phyloP scores from a whole-genome alignment of 208 protist species.

The Leishmania tarentolae region DNA sequence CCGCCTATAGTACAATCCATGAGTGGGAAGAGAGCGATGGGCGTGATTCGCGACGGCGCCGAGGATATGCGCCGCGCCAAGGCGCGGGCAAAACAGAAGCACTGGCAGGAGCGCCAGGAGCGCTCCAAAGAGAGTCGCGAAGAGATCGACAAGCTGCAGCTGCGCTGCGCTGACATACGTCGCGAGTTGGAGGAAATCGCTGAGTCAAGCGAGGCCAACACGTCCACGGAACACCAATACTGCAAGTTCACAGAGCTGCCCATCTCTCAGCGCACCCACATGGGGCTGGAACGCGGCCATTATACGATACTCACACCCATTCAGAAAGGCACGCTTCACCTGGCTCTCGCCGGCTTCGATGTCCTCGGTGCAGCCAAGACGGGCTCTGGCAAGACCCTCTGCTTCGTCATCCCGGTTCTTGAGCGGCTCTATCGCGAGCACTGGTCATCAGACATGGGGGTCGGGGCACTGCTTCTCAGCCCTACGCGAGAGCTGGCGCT shows the following conservation, averaged over 20 bases:
- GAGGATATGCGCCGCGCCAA: constrained; percentile 52
- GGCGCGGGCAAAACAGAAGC: constrained; percentile 51
- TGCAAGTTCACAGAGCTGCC: constrained; percentile 89
- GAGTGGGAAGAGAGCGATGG: constrained; percentile 10
- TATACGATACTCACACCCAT: constrained; percentile 97
- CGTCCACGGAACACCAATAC: constrained; percentile 37
- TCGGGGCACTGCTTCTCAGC: constrained; percentile 97
- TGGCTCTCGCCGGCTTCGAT: constrained; percentile 95
- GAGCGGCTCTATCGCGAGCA: constrained; percentile 92
- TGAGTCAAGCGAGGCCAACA: constrained; percentile 53
- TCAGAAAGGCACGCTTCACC: constrained; percentile 94
- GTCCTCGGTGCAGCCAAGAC: constrained; percentile 99
- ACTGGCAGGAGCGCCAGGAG: constrained; percentile 85
- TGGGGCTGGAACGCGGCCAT: constrained; percentile 90
- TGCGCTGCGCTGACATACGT: constrained; percentile 48
- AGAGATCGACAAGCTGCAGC: constrained; percentile 64
- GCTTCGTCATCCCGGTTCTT: constrained; percentile 97
- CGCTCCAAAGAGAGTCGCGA: constrained; percentile 69
- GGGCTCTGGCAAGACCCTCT: constrained; percentile 98
- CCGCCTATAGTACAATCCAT: not conserved
- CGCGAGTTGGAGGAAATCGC: constrained; percentile 44
- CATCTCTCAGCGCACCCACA: constrained; percentile 89
- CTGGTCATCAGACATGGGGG: constrained; percentile 92
- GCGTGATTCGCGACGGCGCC: constrained; percentile 35
- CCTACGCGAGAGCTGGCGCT: constrained; percentile 98